Evolutionary conservation across 495 filamentous ascomycete species (phyloP), one percentile per base, ranked within the genome.

Genomic region (Thermochaetoides thermophila): DNA sequence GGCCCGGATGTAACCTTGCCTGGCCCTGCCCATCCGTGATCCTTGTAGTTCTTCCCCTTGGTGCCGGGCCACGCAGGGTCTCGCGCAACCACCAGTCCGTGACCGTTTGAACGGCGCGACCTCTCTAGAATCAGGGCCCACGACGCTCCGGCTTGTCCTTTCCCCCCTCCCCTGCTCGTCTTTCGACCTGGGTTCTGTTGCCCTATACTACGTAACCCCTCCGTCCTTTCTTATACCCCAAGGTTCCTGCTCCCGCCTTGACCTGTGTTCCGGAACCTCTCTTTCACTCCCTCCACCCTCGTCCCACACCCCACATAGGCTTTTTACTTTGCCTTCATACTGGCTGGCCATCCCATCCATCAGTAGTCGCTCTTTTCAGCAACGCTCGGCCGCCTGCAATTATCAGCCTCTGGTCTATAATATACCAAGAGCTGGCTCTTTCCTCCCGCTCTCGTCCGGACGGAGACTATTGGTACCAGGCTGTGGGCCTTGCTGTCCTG

Each of bases 351-450:
- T 11, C 21, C 6, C 11, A 24, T 44, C 43, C 47, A 50, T 43
- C 45, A 43, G 41, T 50, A 59, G 61, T 65, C 60, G 37, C 54
- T 65, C 60, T 52, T 64, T 57, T 59, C 42, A 52, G 49, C 44
- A 45, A 37, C 34, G 36, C 29, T 33, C 26, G 28, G 29, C 10
- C 37, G 45, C 35, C 45, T 50, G 42, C 44, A 59, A 24, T 61
- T 64, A 66, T 57, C 53, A 55, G 48, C 50, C 50, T 57, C 53
- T 52, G 55, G 54, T 63, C 55, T 64, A 63, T 61, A 64, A 60
- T 52, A 63, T 50, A 59, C 57, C 60, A 56, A 59, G 57, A 66
- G 57, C 59, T 61, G 60, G 60, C 56, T 61, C 59, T 60, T n/a
- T n/a, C n/a, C 54, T 57, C 42, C 49, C 49, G 27, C 33, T 17